Evolutionary conservation across 2,329 filamentous ascomycete species (phyloP), one percentile per base, ranked within the genome.

Genomic region (Talaromyces sp.): DNA sequence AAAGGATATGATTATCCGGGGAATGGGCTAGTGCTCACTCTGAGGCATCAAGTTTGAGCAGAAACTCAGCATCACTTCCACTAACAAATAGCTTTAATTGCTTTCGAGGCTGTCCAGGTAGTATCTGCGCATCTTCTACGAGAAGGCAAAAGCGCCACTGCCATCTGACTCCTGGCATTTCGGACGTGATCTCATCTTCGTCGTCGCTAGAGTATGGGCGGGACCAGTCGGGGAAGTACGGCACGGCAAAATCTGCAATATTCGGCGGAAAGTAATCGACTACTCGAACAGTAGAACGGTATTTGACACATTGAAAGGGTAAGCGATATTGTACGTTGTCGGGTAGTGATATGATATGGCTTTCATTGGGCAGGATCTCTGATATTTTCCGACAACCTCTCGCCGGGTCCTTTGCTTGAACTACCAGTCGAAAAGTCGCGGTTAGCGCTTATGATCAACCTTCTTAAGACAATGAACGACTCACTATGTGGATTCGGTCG

Each of bases 81-180:
- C 87, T 83, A 1, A 97, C 88, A 5, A 89, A 79, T 2, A 89
- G 83, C 81, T 89, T 91, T 58, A 93, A 72, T 31, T 80, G 80
- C 6, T 82, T 72, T 14, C 79, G 82, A 14, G 73, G 68, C 37
- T 72, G 69, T n/a, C 70, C 67, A 61, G 71, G 69, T 48, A 69
- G 72, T 4, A 77, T 71, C 35, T 77, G 73, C 0, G 84, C 86
- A 66, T 93, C 90, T 74, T 96, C 90, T 1, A 97, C 84, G 12
- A 89, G 81, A 25, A 98, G 81, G 23, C 84, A 85, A 75, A 97
- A 97, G 14, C 85, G 83, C 93, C 93, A 97, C 73, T 95, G 87
- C 90, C 91, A 96, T 7, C 73, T 70, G 1, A 71, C 50, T 23
- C 50, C 57, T 1, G 28, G 37, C 7, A 50, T 40, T 18, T 50